These are phyloP conservation scores for Coemansia sp. DNA, from an alignment of 192 early-diverging fungal species.

Conservation along the genomic window DNA sequence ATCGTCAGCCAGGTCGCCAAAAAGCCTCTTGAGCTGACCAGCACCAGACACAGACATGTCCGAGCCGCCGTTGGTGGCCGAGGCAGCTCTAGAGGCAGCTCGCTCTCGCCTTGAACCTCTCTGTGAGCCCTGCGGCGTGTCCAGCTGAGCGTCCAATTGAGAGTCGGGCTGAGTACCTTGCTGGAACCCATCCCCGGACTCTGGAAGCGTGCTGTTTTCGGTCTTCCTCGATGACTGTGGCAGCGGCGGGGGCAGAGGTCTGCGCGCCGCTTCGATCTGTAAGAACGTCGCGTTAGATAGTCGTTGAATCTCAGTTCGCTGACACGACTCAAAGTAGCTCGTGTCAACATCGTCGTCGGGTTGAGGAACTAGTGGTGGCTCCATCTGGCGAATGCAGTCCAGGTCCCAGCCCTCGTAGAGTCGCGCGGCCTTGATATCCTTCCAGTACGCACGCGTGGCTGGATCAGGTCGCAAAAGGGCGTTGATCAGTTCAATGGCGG, in stretches of 20 bases:
- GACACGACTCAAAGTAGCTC: constrained; percentile 90
- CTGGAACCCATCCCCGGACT: background rate
- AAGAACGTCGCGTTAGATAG: constrained; percentile 65
- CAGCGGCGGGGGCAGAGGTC: constrained; percentile 11
- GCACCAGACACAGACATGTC: constrained; percentile 16
- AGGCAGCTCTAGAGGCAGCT: constrained; percentile 18
- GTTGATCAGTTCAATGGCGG: constrained; percentile 73
- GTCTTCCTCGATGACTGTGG: background rate
- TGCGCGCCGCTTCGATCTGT: constrained; percentile 24
- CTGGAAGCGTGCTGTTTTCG: background rate
- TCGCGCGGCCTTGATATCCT: constrained; percentile 67
- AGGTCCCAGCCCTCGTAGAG: constrained; percentile 81
- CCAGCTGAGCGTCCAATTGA: constrained; percentile 19
- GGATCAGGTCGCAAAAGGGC: constrained; percentile 77
- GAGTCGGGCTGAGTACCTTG: constrained; percentile 17
- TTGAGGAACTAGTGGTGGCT: constrained; percentile 83
- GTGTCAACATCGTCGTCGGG: constrained; percentile 83
- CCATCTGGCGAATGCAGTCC: constrained; percentile 71
- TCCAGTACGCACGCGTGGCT: constrained; percentile 61
- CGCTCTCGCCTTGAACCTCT: constrained; percentile 25
- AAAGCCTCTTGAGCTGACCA: constrained; percentile 54
- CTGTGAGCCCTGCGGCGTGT: constrained; percentile 29
- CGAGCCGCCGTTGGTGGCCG: background rate
- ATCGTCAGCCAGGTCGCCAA: constrained; percentile 18
- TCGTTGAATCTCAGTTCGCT: constrained; percentile 76